A percentile compares a stretch with the other conserved stretches of the same genome.
Evolutionary conservation across 352 stramenopile species (phyloP).

Genomic region (Discostella stelligera): DNA sequence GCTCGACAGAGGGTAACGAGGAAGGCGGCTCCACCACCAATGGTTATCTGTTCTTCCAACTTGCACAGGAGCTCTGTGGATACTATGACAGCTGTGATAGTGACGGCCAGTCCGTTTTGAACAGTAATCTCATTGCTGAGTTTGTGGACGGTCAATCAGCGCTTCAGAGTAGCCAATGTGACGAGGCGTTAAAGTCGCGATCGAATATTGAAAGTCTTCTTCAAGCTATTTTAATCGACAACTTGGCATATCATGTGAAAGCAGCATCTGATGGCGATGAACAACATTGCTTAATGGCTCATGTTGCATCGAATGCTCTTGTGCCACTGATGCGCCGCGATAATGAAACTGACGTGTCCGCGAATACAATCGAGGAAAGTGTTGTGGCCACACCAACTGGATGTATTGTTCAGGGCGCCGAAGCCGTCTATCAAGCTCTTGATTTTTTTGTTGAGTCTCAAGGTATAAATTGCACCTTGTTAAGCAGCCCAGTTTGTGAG

Average conservation of each 20-base stretch:
- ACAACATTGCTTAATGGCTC: conserved; percentile 38
- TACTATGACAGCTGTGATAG: conserved; percentile 67
- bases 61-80: conserved; percentile 68
- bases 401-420: conserved; percentile 14
- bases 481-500: conserved; percentile 46
- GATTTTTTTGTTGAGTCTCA: conserved; percentile 42
- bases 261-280: conserved; percentile 42
- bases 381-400: neutral
- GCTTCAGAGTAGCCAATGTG: conserved; percentile 44
- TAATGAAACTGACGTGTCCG: conserved; percentile 4
- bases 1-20: conserved; percentile 34
- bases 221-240: conserved; percentile 50
- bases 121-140: conserved; percentile 34
- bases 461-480: conserved; percentile 44
- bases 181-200: conserved; percentile 21
- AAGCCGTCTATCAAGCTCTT: conserved; percentile 37
- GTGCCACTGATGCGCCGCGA: conserved; percentile 33
- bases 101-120: conserved; percentile 39
- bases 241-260: conserved; percentile 56
- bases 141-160: conserved; percentile 44
- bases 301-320: conserved; percentile 38
- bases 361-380: conserved; percentile 31
- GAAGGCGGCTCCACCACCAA: conserved; percentile 36
- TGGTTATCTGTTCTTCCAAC: conserved; percentile 60
- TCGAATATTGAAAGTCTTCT: conserved; percentile 38